Percentiles rank a stretch among this genome's conserved stretches.
Evolutionary conservation across 2,329 filamentous ascomycete genomes (phyloP).

Genomic region (Fusarium mangiferae): DNA sequence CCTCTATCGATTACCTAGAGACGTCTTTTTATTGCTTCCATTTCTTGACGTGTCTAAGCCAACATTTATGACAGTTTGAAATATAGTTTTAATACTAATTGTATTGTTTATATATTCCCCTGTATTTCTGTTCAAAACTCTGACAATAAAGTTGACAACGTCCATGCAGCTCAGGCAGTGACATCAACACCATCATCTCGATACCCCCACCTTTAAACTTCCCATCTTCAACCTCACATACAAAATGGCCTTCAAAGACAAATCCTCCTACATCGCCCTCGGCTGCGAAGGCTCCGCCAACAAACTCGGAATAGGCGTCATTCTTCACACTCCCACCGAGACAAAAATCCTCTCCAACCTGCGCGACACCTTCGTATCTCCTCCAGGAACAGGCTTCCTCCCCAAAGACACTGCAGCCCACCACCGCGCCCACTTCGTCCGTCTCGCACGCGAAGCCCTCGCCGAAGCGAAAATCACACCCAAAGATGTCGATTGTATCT

Average conservation of each 20-base stretch:
- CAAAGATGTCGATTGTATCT: constrained; percentile 85
- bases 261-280: constrained; percentile 62
- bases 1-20: constrained; percentile 28
- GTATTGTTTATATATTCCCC: fast-evolving
- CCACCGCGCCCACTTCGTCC: constrained; percentile 86
- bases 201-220: constrained; percentile 22
- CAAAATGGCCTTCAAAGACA: constrained; percentile 44
- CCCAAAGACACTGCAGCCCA: constrained; percentile 96
- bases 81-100: not conserved
- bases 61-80: not conserved
- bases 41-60: not conserved
- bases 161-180: not conserved
- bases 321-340: constrained; percentile 73
- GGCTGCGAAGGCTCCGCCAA: constrained; percentile 92
- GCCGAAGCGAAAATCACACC: constrained; percentile 70
- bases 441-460: constrained; percentile 83
- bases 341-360: constrained; percentile 87
- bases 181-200: constrained; percentile 15
- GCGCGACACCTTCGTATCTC: constrained; percentile 91
- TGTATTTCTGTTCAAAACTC: not conserved
- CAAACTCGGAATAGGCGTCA: constrained; percentile 94
- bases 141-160: not conserved
- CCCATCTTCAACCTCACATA: constrained; percentile 11
- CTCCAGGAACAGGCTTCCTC: constrained; percentile 92
- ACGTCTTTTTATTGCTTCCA: constrained; percentile 2